A percentile compares a stretch with the other conserved stretches of the same genome.
Conservation (phyloP, 2,329 filamentous ascomycete genomes). For the Didymella glomerata region DNA sequence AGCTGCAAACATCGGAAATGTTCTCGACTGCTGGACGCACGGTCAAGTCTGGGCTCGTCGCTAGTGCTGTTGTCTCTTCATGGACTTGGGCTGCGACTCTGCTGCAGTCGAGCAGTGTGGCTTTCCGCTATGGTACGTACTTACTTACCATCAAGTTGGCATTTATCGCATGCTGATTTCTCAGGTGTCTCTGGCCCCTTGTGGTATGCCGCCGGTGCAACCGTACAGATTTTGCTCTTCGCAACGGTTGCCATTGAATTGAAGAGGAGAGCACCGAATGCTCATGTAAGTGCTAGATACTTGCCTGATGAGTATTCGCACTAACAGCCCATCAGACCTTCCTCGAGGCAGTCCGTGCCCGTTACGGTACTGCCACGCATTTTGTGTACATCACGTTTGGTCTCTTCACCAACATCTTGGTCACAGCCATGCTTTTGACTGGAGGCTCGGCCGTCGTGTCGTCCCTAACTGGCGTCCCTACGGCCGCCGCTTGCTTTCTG, state of each 20-base stretch:
- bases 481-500: constrained; percentile 82
- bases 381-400: constrained; percentile 83
- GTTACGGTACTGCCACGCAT: constrained; percentile 78
- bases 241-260: constrained; percentile 45
- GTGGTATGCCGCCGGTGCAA: constrained; percentile 47
- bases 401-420: constrained; percentile 81
- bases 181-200: constrained; percentile 43
- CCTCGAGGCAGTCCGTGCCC: constrained; percentile 83
- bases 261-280: constrained; percentile 45
- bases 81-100: constrained; percentile 47
- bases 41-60: constrained; percentile 45
- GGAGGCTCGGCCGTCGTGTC: constrained; percentile 75
- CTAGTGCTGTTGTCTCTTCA: constrained; percentile 40
- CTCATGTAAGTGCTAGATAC: constrained; percentile 32
- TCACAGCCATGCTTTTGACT: constrained; percentile 89
- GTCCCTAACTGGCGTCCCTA: constrained; percentile 68
- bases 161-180: neutral
- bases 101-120: constrained; percentile 42
- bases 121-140: constrained; percentile 44
- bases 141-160: neutral
- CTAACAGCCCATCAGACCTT: constrained; percentile 68
- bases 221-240: constrained; percentile 45
- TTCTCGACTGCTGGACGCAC: constrained; percentile 45
- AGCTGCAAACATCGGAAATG: constrained; percentile 44
- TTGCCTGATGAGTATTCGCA: accelerated